Base-by-base conservation (phyloP, 2,329 filamentous ascomycete species). In the Fusarium coicis region DNA sequence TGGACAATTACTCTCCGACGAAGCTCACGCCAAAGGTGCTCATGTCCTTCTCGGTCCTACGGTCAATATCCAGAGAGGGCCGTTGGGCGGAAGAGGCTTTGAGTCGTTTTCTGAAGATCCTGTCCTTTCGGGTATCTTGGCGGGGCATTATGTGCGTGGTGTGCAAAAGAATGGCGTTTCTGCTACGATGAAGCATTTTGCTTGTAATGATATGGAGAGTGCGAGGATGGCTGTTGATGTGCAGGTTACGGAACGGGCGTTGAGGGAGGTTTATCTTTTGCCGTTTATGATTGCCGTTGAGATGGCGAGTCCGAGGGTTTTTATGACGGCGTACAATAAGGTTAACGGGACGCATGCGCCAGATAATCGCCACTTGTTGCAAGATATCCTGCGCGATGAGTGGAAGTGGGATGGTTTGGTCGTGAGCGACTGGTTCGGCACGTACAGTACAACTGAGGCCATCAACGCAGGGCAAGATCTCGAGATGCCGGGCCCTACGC, bases 191-290 rank as follows among this genome's bases (percentile, higher is more conserved):
- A 70, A 70, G 37, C 67, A 70, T n/a, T 70, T 70, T 46, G 65
- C 59, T 4, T 70, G 67, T 23, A 70, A 70, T 26, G 67, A 70
- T n/a, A 70, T 70, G 67, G 67, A 70, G 32, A 69, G 66, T 36
- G 65, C 65, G 1, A 39, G 67, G 2, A 70, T 70, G 65, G 67
- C 67, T 18, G 59, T 69, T 18, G 59, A 70, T 2, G 18, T 69
- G 0, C 65, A 64, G 3, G 37, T 70, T 3, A 50, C 61, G 4
- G 65, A 69, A 5, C 9, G 61, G 2, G 61, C 61, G 14, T 11
- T 63, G 3, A 34, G 61, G 4, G 61, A 63, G 21, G 44, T 63
- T 1, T 63, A 63, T 28, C 30, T 63, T 34, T 26, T 61, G 12
- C 61, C 61, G 19, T 63, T 63, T 7, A 63, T 63, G 61, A 60